Evolutionary conservation across 208 protist genomes (phyloP), one percentile per base, ranked within the genome.

Genomic region (Crithidia expoeki): DNA sequence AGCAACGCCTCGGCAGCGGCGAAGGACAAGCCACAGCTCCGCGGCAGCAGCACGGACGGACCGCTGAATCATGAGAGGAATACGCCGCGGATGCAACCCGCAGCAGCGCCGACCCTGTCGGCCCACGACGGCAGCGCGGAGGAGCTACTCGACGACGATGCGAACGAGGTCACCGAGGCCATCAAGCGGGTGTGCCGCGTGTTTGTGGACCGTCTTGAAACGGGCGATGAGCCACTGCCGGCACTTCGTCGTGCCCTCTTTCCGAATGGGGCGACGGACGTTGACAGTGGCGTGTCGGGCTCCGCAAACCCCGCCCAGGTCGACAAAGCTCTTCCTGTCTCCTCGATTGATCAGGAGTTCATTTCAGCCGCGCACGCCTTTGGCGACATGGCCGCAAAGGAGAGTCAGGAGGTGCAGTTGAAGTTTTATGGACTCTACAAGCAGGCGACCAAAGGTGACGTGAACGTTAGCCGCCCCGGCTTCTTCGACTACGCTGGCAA

Each of bases 341-440:
- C 69, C 27, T 74, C 69, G 42, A 74, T 62, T 21, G 80, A 85
- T 12, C 68, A 80, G 34, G 76, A 79, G 57, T 96, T 96, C 76
- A 74, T 74, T 34, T 63, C 72, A 6, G 86, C 85, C 2, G 83
- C 92, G 65, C 62, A 68, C 23, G 51, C 52, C 55, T 96, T 96
- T 53, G 79, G 70, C 5, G 61, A 70, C 25, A 72, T 72, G 57
- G 86, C 83, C 6, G 49, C n/a, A 10, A 74, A 59, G 36, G 74
- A 82, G 34, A 79, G 69, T 23, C 82, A 94, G 38, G 81, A 89
- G n/a, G 68, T 81, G 10, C 94, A 95, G 76, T 83, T 96, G 9
- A 88, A 88, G 68, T 94, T 96, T 58, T 95, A 96, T 60, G 86
- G 76, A 3, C 76, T 96, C 23, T 96, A 84, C 72, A 96, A 96